These are phyloP conservation scores for Parietaria judaica DNA, from an alignment of 306 rosid species.

Conservation along the genomic window DNA sequence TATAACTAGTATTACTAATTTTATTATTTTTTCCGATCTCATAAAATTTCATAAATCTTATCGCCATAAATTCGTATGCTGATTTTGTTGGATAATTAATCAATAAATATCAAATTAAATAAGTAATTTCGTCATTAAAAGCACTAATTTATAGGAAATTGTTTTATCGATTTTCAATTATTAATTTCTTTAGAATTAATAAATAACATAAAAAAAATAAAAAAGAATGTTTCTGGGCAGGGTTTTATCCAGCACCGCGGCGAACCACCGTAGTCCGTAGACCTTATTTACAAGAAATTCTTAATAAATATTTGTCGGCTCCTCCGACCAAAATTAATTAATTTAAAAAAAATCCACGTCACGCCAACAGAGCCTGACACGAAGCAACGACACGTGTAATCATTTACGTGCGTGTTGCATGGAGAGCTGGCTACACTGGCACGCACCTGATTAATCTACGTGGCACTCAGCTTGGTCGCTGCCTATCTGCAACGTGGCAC, in stretches of 20 bases:
- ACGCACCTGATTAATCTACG: neutral
- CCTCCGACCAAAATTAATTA: neutral
- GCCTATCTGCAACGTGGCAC: neutral
- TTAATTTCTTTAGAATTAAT: no score
- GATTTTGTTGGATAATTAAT: no score
- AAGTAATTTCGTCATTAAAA: no score
- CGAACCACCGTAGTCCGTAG: conserved; percentile 2
- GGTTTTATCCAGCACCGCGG: conserved; percentile 6
- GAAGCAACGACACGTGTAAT: neutral
- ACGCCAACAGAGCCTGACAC: neutral
- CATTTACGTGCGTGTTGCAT: neutral
- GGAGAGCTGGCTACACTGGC: neutral
- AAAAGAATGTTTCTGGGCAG: neutral
- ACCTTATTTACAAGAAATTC: neutral
- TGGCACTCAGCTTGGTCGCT: neutral
- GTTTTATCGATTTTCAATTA: no score
- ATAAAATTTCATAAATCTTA: no score
- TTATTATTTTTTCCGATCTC: no score
- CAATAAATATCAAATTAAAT: no score
- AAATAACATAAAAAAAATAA: no score
- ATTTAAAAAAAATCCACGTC: neutral
- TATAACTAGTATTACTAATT: no score
- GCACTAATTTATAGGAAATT: no score
- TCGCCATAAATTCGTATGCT: no score
- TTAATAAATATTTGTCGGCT: neutral